Conservation (phyloP, 306 rosid species). For the Ormosia semicastrata region DNA sequence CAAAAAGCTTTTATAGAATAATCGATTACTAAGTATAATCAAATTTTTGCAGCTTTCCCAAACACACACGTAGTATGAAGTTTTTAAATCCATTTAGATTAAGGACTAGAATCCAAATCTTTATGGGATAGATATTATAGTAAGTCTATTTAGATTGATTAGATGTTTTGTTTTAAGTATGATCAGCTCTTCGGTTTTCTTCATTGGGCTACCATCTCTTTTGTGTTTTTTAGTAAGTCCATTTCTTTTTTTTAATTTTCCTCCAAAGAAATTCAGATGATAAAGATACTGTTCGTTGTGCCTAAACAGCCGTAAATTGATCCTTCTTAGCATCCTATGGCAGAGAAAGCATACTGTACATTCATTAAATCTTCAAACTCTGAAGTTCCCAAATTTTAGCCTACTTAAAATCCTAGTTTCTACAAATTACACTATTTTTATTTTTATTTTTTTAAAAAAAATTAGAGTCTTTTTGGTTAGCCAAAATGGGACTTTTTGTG, state of each 20-base stretch:
- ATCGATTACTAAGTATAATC: too few species aligned
- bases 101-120: conserved; percentile 21
- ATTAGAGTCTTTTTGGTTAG: neutral
- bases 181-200: conserved; percentile 1
- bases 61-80: too few species aligned
- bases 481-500: neutral
- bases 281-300: neutral
- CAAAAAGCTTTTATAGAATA: too few species aligned
- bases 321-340: conserved; percentile 4
- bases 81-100: neutral
- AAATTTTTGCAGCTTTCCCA: too few species aligned
- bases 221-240: neutral
- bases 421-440: neutral
- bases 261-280: neutral
- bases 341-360: neutral
- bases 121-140: conserved; percentile 14
- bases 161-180: neutral
- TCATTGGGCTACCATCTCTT: conserved; percentile 9
- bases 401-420: neutral
- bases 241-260: neutral
- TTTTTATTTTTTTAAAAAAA: too few species aligned
- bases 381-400: conserved; percentile 1
- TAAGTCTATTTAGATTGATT: neutral
- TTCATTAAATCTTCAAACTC: conserved; percentile 13
- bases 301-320: neutral